These are phyloP conservation scores for Cucumis cinereus DNA, from an alignment of 306 rosid genomes.

Conservation along the genomic window DNA sequence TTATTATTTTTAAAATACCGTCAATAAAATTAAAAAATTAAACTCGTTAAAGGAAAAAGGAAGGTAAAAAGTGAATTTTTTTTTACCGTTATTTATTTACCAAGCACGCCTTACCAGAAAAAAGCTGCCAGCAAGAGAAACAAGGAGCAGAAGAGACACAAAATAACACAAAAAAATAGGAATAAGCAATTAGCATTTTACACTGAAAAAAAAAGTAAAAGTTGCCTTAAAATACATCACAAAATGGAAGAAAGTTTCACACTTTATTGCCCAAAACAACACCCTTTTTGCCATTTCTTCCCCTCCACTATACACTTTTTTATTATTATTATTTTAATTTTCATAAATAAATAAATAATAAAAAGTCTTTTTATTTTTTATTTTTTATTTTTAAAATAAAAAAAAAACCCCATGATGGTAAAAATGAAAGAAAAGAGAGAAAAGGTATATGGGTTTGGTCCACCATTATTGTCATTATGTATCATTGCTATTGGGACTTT, in stretches of 20 bases:
- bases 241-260: background rate
- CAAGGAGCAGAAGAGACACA: background rate
- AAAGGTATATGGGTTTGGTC: conserved; percentile 2
- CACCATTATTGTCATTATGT: conserved; percentile 7
- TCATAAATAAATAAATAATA: background rate
- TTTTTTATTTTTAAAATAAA: too few relatives aligned
- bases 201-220: background rate
- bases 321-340: background rate
- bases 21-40: too few relatives aligned
- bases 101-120: conserved; percentile 1
- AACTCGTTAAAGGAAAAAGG: background rate
- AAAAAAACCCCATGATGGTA: background rate
- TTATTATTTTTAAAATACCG: too few relatives aligned
- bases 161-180: background rate
- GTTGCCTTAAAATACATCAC: background rate
- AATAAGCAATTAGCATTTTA: background rate
- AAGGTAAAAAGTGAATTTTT: background rate
- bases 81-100: background rate
- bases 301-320: background rate
- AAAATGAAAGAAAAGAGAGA: background rate
- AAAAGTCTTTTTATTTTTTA: background rate
- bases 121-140: background rate
- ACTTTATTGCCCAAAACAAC: background rate
- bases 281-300: background rate
- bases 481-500: background rate